Percentiles rank a stretch among this genome's conserved stretches.
Evolutionary conservation across 768 basidiomycete genomes (phyloP).

Genomic region (Sutorius australiensis): DNA sequence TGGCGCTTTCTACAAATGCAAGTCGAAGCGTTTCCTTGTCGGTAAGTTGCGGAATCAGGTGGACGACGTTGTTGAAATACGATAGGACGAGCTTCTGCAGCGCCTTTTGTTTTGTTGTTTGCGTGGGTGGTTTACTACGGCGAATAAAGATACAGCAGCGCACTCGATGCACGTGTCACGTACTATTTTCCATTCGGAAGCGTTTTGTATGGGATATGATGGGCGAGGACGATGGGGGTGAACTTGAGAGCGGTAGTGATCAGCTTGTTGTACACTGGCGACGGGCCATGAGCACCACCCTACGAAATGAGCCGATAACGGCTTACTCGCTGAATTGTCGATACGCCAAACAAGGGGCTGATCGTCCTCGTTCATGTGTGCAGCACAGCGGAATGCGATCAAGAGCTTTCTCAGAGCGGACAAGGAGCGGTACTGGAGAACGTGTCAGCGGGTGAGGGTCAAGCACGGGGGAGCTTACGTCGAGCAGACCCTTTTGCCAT

Average conservation of each 20-base stretch:
- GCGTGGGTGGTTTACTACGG: constrained; percentile 80
- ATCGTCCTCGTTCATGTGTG: constrained; percentile 83
- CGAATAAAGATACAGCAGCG: neutral
- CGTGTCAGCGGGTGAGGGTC: neutral
- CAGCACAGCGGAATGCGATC: constrained; percentile 89
- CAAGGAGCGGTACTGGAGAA: constrained; percentile 74
- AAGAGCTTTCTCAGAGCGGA: constrained; percentile 79
- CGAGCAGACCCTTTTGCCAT: constrained; percentile 89
- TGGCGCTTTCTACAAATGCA: constrained; percentile 80
- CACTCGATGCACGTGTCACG: constrained; percentile 25
- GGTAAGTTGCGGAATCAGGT: constrained; percentile 72
- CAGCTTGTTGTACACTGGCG: constrained; percentile 89
- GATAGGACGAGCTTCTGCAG: constrained; percentile 86
- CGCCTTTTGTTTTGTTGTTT: constrained; percentile 75
- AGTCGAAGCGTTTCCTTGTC: constrained; percentile 62
- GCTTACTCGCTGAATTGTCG: constrained; percentile 56
- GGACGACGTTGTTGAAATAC: constrained; percentile 83
- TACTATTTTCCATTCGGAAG: constrained; percentile 83
- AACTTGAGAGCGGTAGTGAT: constrained; percentile 83
- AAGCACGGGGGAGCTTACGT: constrained; percentile 44
- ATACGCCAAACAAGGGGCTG: constrained; percentile 82
- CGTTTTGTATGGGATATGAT: constrained; percentile 87
- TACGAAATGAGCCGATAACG: neutral
- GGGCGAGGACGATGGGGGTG: constrained; percentile 82
- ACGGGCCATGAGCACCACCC: neutral